These are phyloP conservation scores for Novymonas esmeraldas DNA, from an alignment of 208 protist genomes.

Conservation along the genomic window DNA sequence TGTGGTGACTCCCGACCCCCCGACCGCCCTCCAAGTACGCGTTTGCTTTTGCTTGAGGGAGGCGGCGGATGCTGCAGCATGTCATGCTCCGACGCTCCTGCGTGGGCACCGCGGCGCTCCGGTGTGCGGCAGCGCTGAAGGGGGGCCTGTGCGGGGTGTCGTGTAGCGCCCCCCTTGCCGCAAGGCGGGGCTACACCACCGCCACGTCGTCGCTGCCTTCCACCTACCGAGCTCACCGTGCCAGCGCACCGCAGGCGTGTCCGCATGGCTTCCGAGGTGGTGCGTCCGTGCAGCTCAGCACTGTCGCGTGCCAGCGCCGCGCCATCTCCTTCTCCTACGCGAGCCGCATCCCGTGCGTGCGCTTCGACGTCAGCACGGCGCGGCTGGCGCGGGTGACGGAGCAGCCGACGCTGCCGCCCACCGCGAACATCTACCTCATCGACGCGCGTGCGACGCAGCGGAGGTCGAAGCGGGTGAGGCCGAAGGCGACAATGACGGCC, in stretches of 20 bases:
- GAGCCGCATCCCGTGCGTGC: conserved; percentile 12
- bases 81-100: background rate
- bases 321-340: conserved; percentile 16
- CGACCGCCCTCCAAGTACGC: no score
- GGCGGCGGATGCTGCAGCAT: background rate
- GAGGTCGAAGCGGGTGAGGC: conserved; percentile 15
- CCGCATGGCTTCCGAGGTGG: no score
- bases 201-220: no score
- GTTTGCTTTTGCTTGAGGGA: no score
- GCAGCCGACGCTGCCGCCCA: conserved; percentile 22
- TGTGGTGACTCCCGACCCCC: no score
- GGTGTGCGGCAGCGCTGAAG: no score
- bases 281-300: background rate
- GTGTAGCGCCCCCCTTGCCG: no score
- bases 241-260: no score
- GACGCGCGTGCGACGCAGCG: conserved; percentile 28
- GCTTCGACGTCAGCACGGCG: conserved; percentile 24
- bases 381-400: conserved; percentile 19
- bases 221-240: no score
- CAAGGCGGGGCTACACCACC: no score
- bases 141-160: no score
- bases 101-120: background rate
- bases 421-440: conserved; percentile 27
- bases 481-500: conserved; percentile 17
- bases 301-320: conserved; percentile 9